Conservation (phyloP, 202 grass and related monocot genomes). For the Setaria italica region DNA sequence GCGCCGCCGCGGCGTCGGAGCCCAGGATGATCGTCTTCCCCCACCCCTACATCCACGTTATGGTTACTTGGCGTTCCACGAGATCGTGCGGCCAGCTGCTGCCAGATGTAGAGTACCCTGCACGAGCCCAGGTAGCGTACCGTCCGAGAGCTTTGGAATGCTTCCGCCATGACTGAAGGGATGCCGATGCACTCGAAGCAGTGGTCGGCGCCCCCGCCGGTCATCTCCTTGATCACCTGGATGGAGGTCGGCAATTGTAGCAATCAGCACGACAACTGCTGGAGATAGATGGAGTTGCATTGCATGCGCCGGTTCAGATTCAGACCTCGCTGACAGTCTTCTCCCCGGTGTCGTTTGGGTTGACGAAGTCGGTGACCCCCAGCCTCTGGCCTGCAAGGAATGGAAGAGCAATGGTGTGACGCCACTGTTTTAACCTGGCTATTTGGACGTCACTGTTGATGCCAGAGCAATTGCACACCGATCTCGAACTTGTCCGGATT, state of each 20-base stretch:
- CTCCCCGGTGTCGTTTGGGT: conserved; percentile 55
- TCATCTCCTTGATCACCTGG: conserved; percentile 71
- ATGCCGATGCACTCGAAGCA: conserved; percentile 79
- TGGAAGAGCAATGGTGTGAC: background rate
- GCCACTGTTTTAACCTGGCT: background rate
- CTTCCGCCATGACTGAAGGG: conserved; percentile 57
- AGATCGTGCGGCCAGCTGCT: too few species aligned
- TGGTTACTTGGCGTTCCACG: too few species aligned
- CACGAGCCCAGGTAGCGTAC: background rate
- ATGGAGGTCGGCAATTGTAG: background rate
- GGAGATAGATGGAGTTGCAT: too few species aligned
- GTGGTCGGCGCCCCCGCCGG: conserved; percentile 68
- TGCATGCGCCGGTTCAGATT: background rate
- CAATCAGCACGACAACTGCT: too few species aligned
- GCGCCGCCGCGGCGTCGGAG: conserved; percentile 1
- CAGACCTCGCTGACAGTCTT: conserved; percentile 64
- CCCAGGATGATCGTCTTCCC: conserved; percentile 87
- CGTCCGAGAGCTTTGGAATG: conserved; percentile 61
- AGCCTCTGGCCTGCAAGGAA: conserved; percentile 53
- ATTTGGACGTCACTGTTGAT: background rate
- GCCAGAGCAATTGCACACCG: conserved; percentile 1
- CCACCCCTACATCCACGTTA: conserved; percentile 56
- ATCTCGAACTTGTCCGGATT: conserved; percentile 64
- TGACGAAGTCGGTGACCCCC: conserved; percentile 72
- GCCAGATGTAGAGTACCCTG: too few species aligned